A percentile compares a stretch with the other conserved stretches of the same genome.
phyloP scores from a whole-genome alignment of 176 grass and related monocot species.

The Rhynchospora pubera region DNA sequence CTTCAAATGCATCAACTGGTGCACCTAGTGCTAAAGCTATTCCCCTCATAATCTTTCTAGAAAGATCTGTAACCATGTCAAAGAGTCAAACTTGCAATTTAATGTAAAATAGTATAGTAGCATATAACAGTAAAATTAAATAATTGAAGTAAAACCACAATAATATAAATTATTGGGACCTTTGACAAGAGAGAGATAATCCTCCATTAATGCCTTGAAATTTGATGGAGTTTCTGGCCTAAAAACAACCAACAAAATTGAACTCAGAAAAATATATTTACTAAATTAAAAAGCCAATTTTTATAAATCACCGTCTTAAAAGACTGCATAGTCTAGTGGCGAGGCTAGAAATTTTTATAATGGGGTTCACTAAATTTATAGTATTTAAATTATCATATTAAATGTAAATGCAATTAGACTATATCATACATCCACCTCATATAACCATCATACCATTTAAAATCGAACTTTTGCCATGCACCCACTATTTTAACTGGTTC shows the following conservation, averaged over 20 bases:
- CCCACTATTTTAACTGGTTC: too few species aligned
- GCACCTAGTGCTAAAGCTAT: conserved; percentile 81
- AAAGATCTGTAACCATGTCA: conserved; percentile 46
- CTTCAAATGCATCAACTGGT: conserved; percentile 68
- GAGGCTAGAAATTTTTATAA: too few species aligned
- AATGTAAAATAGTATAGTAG: neutral
- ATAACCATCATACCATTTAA: too few species aligned
- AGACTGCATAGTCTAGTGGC: neutral
- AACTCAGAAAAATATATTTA: neutral
- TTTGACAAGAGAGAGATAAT: conserved; percentile 53
- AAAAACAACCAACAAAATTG: conserved; percentile 8
- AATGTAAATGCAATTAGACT: too few species aligned
- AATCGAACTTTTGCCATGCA: too few species aligned
- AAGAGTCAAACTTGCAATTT: neutral
- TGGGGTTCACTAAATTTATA: too few species aligned
- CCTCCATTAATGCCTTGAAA: conserved; percentile 54
- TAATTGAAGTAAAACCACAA: neutral
- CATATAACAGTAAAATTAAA: neutral
- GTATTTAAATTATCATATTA: too few species aligned
- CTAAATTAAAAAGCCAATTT: neutral
- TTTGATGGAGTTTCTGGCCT: conserved; percentile 84
- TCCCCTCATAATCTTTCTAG: conserved; percentile 90
- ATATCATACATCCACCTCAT: too few species aligned
- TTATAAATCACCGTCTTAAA: neutral
- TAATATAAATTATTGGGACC: conserved; percentile 37